These are phyloP conservation scores for Colletotrichum theobromicola DNA, from an alignment of 2,329 filamentous ascomycete genomes.

Conservation along the genomic window DNA sequence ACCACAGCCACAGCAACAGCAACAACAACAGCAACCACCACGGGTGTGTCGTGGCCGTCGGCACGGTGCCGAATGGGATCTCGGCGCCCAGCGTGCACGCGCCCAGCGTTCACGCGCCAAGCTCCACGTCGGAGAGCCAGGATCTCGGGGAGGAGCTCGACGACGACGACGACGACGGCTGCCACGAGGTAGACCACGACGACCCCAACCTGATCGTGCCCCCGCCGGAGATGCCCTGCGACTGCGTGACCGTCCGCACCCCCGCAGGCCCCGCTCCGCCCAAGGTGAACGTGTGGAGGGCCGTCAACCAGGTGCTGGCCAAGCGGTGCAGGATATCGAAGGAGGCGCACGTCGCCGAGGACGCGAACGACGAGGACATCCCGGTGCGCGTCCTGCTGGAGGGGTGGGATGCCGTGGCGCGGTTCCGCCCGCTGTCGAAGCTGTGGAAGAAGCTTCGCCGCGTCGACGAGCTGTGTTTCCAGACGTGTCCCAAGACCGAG, in stretches of 20 bases:
- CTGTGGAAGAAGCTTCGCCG: constrained; percentile 31
- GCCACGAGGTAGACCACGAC: not conserved
- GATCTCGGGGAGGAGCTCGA: not conserved
- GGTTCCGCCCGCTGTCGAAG: constrained; percentile 27
- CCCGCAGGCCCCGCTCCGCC: not conserved
- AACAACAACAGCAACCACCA: not conserved
- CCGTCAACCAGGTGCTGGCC: constrained; percentile 26
- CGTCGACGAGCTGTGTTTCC: constrained; percentile 29
- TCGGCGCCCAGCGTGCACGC: not conserved
- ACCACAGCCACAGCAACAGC: not conserved
- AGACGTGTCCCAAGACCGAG: constrained; percentile 22
- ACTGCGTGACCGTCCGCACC: not conserved
- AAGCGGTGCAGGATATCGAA: constrained; percentile 15
- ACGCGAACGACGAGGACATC: constrained; percentile 27
- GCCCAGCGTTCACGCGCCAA: not conserved
- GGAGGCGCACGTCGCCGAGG: constrained; percentile 20
- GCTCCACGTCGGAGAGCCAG: constrained; percentile 10
- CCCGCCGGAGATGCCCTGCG: not conserved
- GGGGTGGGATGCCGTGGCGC: constrained; percentile 33
- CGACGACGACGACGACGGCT: not conserved
- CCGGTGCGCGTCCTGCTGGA: constrained; percentile 29
- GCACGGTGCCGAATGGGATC: not conserved
- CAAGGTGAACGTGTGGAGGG: constrained; percentile 28
- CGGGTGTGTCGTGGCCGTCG: not conserved
- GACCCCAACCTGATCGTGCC: constrained; percentile 5